Evolutionary conservation across 345 rosid species (phyloP).

Genomic region (Moricandia arvensis): DNA sequence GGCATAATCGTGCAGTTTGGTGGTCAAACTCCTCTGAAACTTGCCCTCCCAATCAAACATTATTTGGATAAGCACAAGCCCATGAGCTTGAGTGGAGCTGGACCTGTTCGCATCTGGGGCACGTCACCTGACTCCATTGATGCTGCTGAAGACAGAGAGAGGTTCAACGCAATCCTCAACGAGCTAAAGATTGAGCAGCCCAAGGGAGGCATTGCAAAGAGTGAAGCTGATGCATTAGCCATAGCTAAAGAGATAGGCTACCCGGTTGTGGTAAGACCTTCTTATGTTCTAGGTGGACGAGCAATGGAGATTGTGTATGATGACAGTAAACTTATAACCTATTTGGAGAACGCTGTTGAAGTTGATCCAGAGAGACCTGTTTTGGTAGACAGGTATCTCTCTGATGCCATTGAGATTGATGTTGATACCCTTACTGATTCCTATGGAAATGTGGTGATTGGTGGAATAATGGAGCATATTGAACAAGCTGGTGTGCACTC

Average conservation of each 20-base stretch:
- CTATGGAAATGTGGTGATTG: constrained; percentile 76
- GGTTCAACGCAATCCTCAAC: constrained; percentile 75
- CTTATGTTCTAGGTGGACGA: constrained; percentile 93
- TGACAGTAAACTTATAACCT: constrained; percentile 69
- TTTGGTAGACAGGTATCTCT: constrained; percentile 77
- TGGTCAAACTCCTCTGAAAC: constrained; percentile 94
- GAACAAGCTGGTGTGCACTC: constrained; percentile 99
- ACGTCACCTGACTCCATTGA: constrained; percentile 95
- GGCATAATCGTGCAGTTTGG: constrained; percentile 98
- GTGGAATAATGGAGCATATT: constrained; percentile 99
- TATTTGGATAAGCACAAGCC: constrained; percentile 74
- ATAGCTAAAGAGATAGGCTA: constrained; percentile 82
- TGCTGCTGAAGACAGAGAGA: constrained; percentile 93
- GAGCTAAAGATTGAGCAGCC: constrained; percentile 88
- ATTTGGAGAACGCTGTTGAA: constrained; percentile 87
- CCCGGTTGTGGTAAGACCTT: constrained; percentile 94
- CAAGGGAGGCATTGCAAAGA: constrained; percentile 95
- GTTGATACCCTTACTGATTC: constrained; percentile 91
- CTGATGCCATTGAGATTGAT: constrained; percentile 91
- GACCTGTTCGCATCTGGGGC: constrained; percentile 85
- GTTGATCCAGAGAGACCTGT: constrained; percentile 95
- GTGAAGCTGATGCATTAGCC: constrained; percentile 77
- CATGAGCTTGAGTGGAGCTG: constrained; percentile 63
- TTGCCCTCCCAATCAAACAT: constrained; percentile 79
- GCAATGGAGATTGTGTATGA: constrained; percentile 93